Base-by-base conservation (phyloP, 2,329 filamentous ascomycete genomes). In the Penicillium sp. region DNA sequence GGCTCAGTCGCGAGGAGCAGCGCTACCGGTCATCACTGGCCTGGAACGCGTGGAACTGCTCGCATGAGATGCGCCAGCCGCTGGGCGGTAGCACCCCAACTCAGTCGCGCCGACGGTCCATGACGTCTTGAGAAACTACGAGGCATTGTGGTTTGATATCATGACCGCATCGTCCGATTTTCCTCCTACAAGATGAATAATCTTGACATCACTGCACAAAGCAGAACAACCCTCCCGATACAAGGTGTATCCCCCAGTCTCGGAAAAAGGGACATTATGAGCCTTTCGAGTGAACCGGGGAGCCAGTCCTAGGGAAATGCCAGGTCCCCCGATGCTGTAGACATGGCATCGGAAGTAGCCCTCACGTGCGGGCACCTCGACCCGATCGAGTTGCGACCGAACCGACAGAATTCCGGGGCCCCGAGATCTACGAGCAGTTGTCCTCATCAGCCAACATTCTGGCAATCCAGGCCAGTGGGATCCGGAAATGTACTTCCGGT, bases 1-100 rank as follows among this genome's bases (percentile, higher is more conserved):
- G 56, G 9, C 61, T 68, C 44, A 58, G 62, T 15, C 60, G 60
- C 24, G 70, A 73, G 39, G 71, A 73, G 47, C 66, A 67, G 45
- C 55, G 53, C 15, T 61, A 61, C 15, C 59, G 60, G 51, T 59
- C 57, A 3, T 59, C 59, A 3, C 42, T 67, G 9, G 52, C 56
- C 12, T 60, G 62, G 60, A 62, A 57, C 15, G 45, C 54, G 5
- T 61, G 62, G 60, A 62, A 58, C 31, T 59, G 55, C 31, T 55
- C 58, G 4, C 54, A 35, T 32, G 56, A 60, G 24, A 45, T 60
- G 33, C 50, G 45, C 25, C 57, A 58, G 50, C 58, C 59, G n/a
- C 42, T 61, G 29, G 56, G 49, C 18, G 47, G 47, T 24, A 47
- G 32, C 25, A 41, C 46, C 13, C 44, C 58, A 1, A 59, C 51